These are phyloP conservation scores for Crithidia sp. DNA, from an alignment of 208 protist genomes.

Conservation along the genomic window DNA sequence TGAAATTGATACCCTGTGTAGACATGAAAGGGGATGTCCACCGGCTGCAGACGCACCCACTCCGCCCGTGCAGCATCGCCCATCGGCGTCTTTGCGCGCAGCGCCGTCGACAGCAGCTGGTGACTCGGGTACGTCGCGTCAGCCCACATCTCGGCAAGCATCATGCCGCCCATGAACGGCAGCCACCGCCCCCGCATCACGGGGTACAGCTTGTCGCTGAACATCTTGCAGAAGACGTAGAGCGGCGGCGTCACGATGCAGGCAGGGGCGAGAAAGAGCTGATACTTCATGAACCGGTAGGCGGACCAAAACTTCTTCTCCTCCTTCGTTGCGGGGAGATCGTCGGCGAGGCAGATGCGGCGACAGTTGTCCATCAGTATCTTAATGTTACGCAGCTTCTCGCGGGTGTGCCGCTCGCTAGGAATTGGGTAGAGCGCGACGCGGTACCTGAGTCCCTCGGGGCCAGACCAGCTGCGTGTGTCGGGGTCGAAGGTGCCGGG, in stretches of 20 bases:
- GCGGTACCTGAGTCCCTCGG: conserved; percentile 79
- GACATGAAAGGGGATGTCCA: conserved; percentile 85
- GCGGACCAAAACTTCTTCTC: conserved; percentile 89
- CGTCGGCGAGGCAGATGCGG: conserved; percentile 79
- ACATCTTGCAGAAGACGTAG: conserved; percentile 86
- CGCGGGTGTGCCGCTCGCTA: conserved; percentile 83
- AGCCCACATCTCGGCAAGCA: conserved; percentile 80
- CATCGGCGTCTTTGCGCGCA: conserved; percentile 87
- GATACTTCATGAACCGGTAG: conserved; percentile 92
- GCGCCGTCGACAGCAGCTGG: conserved; percentile 76
- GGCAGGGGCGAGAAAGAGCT: conserved; percentile 80
- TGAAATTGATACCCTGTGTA: conserved; percentile 87
- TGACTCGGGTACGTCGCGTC: conserved; percentile 87
- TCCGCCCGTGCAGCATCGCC: conserved; percentile 91
- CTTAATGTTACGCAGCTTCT: conserved; percentile 87
- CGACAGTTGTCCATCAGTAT: conserved; percentile 92
- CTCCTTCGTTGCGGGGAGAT: conserved; percentile 82
- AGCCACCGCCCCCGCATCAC: conserved; percentile 67
- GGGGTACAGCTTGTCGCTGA: conserved; percentile 72
- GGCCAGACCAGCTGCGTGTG: conserved; percentile 76
- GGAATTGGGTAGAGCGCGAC: conserved; percentile 83
- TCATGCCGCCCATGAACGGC: conserved; percentile 70
- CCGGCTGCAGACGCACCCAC: conserved; percentile 85
- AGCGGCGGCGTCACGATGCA: conserved; percentile 79
- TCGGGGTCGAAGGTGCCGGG: conserved; percentile 69